phyloP scores from a whole-genome alignment of 139 green algal species.

The Astrephomene gubernaculifera region DNA sequence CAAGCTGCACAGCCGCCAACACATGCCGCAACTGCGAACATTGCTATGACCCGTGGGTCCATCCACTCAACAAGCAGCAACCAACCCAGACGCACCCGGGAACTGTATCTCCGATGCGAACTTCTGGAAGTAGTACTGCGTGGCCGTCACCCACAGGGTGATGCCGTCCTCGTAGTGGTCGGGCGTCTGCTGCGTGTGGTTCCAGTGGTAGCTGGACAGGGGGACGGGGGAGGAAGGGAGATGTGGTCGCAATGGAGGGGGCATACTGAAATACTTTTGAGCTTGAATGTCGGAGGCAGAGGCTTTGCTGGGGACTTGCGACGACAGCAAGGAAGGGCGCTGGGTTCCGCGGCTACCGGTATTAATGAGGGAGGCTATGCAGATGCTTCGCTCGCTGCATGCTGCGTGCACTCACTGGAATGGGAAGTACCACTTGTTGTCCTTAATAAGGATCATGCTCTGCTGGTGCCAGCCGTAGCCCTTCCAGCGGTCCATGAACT shows the following conservation, averaged over 20 bases:
- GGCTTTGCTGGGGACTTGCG: background rate
- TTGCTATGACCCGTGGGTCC: too few species aligned
- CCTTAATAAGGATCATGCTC: background rate
- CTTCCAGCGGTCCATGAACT: background rate
- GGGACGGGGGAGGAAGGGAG: too few species aligned
- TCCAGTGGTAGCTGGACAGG: background rate
- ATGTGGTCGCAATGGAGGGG: background rate
- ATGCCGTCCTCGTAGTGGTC: background rate
- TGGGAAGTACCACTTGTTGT: constrained; percentile 8
- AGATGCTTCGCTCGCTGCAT: background rate
- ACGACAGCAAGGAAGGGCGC: background rate
- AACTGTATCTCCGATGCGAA: background rate
- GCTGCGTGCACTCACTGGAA: background rate
- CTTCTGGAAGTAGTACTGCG: constrained; percentile 18
- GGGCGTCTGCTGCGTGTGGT: background rate
- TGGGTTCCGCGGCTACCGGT: background rate
- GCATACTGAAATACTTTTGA: background rate
- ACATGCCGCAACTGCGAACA: too few species aligned
- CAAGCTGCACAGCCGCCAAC: too few species aligned
- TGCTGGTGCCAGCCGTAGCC: background rate
- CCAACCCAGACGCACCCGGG: background rate
- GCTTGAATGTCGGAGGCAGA: background rate
- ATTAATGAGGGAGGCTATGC: background rate
- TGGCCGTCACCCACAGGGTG: background rate
- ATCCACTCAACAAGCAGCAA: background rate